These are phyloP conservation scores for Coelastrella sp. DNA, from an alignment of 139 green algal species.

Conservation along the genomic window DNA sequence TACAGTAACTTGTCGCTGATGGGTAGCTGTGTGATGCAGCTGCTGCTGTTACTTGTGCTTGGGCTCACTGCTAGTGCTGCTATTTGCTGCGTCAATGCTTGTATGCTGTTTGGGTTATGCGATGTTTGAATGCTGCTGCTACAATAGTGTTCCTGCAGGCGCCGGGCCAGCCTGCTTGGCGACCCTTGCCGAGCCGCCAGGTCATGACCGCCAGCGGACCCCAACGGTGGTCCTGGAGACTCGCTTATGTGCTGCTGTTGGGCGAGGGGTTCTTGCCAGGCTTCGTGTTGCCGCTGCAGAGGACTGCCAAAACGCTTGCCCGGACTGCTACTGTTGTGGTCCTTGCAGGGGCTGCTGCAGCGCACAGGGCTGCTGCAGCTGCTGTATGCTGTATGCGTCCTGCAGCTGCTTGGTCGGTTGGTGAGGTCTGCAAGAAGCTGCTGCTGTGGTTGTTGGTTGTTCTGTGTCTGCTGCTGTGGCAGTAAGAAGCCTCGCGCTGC, in stretches of 20 bases:
- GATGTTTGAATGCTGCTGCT: too few relatives aligned
- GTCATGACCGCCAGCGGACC: not conserved
- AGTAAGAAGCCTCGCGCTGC: not conserved
- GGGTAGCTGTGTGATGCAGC: not conserved
- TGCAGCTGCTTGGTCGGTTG: not conserved
- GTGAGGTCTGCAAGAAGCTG: not conserved
- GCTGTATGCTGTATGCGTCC: not conserved
- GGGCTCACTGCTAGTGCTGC: not conserved
- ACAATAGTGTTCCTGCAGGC: too few relatives aligned
- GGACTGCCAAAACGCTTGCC: slow-evolving; percentile 39
- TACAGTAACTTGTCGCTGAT: not conserved
- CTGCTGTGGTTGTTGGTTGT: slow-evolving; percentile 20
- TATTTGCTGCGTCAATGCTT: not conserved
- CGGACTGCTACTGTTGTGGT: slow-evolving; percentile 16
- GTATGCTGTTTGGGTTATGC: too few relatives aligned
- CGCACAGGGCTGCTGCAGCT: slow-evolving; percentile 10
- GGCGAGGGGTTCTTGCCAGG: slow-evolving; percentile 19
- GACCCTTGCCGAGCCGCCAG: not conserved
- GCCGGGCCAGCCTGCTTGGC: not conserved
- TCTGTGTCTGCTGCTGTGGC: slow-evolving; percentile 18
- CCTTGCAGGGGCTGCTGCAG: not conserved
- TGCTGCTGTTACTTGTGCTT: slow-evolving; percentile 19
- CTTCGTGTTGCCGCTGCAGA: slow-evolving; percentile 29
- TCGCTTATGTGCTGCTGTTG: not conserved
- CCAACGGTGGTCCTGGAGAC: not conserved